phyloP scores from a whole-genome alignment of 352 stramenopile genomes.

The Plasmopara viticola region DNA sequence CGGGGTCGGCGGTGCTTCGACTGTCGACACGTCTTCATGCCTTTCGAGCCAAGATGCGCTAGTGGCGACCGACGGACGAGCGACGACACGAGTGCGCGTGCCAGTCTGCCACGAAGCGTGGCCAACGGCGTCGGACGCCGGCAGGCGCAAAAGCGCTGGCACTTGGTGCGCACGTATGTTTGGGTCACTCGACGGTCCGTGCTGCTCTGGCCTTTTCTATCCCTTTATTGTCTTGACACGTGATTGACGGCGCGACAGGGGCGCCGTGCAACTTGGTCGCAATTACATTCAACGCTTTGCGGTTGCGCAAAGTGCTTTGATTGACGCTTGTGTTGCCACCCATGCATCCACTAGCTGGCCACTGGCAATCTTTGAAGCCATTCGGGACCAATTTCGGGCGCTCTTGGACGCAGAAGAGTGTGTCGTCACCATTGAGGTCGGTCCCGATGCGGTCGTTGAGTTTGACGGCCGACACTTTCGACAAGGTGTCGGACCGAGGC shows the following conservation, averaged over 20 bases:
- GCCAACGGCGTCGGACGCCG: neutral
- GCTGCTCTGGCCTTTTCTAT: constrained; percentile 3
- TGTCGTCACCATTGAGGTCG: constrained; percentile 46
- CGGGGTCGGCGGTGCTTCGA: neutral
- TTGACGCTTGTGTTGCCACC: constrained; percentile 23
- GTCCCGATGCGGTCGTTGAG: constrained; percentile 34
- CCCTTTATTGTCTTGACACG: neutral
- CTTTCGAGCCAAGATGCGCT: constrained; percentile 12
- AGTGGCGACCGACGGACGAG: constrained; percentile 1
- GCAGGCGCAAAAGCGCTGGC: constrained; percentile 37
- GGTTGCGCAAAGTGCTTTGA: constrained; percentile 42
- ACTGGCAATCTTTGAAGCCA: constrained; percentile 12
- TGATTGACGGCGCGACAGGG: constrained; percentile 15
- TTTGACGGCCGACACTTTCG: constrained; percentile 52
- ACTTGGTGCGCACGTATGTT: constrained; percentile 53
- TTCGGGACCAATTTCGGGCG: constrained; percentile 57
- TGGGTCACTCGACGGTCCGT: constrained; percentile 59
- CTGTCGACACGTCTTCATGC: constrained; percentile 11
- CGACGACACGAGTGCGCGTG: neutral
- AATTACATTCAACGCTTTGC: constrained; percentile 47
- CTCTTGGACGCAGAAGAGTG: constrained; percentile 60
- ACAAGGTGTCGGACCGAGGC: constrained; percentile 25
- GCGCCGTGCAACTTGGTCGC: constrained; percentile 41
- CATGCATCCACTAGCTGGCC: constrained; percentile 4
- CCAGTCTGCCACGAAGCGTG: constrained; percentile 1